These are phyloP conservation scores for Calvatia gigantea DNA, from an alignment of 768 basidiomycete genomes.

Conservation along the genomic window DNA sequence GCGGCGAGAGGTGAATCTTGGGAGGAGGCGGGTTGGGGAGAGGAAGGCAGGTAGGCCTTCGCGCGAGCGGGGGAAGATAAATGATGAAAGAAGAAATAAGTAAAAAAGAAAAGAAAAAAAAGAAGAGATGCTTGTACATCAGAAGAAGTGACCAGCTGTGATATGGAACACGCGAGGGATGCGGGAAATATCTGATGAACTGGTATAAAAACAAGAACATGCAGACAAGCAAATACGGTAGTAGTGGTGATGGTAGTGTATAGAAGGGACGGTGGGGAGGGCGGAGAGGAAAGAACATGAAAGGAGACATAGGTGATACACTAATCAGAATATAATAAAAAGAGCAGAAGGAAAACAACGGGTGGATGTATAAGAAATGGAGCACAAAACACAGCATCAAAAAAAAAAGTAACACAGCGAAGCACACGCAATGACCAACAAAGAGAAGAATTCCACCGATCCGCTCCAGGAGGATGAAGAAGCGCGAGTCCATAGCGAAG, in stretches of 20 bases:
- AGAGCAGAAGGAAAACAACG: slow-evolving; percentile 11
- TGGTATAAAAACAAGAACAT: slow-evolving; percentile 10
- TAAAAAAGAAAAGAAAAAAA: slow-evolving; percentile 7
- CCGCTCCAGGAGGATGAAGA: slow-evolving; percentile 11
- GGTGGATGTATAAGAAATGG: slow-evolving; percentile 5
- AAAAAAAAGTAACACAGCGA: slow-evolving; percentile 9
- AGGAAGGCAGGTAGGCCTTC: not conserved
- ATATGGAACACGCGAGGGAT: not conserved
- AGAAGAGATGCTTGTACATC: slow-evolving; percentile 5
- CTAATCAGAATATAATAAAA: slow-evolving; percentile 14
- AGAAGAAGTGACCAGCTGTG: not conserved
- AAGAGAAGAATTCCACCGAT: slow-evolving; percentile 11
- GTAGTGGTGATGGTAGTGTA: not conserved
- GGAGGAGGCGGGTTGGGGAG: not conserved
- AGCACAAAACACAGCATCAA: slow-evolving; percentile 1
- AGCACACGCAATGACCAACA: slow-evolving; percentile 4
- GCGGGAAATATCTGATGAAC: slow-evolving; percentile 5
- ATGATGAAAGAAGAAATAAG: not conserved
- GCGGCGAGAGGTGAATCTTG: not conserved
- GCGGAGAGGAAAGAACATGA: not conserved
- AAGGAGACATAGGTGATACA: slow-evolving; percentile 10
- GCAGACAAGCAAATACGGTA: slow-evolving; percentile 5
- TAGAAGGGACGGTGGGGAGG: not conserved
- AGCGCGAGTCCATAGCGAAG: not conserved
- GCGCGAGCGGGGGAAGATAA: not conserved